Conservation (phyloP, 192 early-diverging fungal species). For the Entomortierella chlamydospora region DNA sequence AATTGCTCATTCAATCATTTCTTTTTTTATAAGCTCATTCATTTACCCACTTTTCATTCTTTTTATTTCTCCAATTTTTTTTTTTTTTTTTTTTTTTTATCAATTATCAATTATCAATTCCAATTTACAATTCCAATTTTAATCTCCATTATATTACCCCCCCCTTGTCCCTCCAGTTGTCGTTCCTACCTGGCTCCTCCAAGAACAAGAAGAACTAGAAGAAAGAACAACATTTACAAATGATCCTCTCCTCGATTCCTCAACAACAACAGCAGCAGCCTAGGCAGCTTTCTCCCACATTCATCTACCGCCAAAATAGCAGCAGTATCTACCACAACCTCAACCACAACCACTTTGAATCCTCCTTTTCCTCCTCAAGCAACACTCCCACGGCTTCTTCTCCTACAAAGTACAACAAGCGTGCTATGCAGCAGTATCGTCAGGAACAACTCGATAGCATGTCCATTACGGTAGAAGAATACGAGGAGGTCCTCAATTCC, state of each 20-base stretch:
- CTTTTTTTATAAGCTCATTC: background rate
- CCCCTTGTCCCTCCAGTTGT: no score
- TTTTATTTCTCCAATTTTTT: background rate
- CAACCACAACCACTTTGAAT: no score
- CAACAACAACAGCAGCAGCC: constrained; percentile 48
- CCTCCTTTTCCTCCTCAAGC: constrained; percentile 10
- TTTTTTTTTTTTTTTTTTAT: constrained; percentile 1
- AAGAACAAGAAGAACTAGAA: no score
- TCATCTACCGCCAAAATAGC: constrained; percentile 20
- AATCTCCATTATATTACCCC: no score
- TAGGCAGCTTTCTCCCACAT: constrained; percentile 31
- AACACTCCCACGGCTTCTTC: constrained; percentile 28
- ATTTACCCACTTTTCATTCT: background rate
- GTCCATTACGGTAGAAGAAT: constrained; percentile 71
- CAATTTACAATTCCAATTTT: constrained; percentile 5
- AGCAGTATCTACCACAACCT: constrained; percentile 23
- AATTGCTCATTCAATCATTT: background rate
- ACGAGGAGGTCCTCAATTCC: constrained; percentile 79
- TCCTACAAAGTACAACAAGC: constrained; percentile 51
- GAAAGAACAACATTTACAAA: constrained; percentile 36
- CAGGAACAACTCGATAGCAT: constrained; percentile 51
- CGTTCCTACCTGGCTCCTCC: no score
- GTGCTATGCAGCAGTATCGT: constrained; percentile 42
- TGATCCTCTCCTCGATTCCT: constrained; percentile 55
- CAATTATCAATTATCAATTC: background rate